phyloP scores from a whole-genome alignment of 2,329 filamentous ascomycete species.

The Eutypella sp. region DNA sequence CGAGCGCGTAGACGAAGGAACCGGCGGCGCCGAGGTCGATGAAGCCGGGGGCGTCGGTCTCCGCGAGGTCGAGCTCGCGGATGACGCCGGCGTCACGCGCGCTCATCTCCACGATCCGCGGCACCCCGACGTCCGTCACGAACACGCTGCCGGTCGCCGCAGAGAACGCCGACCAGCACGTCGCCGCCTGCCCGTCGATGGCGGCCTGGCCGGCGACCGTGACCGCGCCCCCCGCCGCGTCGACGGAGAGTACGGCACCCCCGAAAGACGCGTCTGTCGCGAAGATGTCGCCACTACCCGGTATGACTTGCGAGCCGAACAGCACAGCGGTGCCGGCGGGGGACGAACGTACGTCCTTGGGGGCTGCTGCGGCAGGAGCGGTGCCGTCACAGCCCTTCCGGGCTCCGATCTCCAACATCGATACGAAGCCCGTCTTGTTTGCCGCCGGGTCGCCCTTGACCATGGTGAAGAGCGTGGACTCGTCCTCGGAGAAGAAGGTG shows the following conservation, averaged over 20 bases:
- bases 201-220: constrained; percentile 32
- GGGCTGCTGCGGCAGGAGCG: constrained; percentile 10
- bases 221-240: constrained; percentile 25
- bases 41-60: constrained; percentile 46
- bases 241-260: constrained; percentile 41
- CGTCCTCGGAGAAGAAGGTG: constrained; percentile 53
- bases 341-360: constrained; percentile 31
- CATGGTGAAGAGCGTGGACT: constrained; percentile 46
- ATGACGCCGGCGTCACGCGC: constrained; percentile 42
- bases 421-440: constrained; percentile 54
- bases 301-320: constrained; percentile 47
- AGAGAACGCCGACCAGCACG: constrained; percentile 54
- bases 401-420: constrained; percentile 40
- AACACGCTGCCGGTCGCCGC: constrained; percentile 45
- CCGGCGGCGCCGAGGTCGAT: constrained; percentile 51
- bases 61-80: constrained; percentile 34
- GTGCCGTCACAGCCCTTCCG: constrained; percentile 5
- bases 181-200: constrained; percentile 47
- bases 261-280: constrained; percentile 57
- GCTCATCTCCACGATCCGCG: constrained; percentile 54
- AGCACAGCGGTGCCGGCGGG: constrained; percentile 52
- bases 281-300: constrained; percentile 41
- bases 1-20: constrained; percentile 52
- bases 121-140: constrained; percentile 49
- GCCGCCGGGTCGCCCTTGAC: constrained; percentile 54